Evolutionary conservation across 768 basidiomycete genomes (phyloP).

Genomic region (Tulasnella sp.): DNA sequence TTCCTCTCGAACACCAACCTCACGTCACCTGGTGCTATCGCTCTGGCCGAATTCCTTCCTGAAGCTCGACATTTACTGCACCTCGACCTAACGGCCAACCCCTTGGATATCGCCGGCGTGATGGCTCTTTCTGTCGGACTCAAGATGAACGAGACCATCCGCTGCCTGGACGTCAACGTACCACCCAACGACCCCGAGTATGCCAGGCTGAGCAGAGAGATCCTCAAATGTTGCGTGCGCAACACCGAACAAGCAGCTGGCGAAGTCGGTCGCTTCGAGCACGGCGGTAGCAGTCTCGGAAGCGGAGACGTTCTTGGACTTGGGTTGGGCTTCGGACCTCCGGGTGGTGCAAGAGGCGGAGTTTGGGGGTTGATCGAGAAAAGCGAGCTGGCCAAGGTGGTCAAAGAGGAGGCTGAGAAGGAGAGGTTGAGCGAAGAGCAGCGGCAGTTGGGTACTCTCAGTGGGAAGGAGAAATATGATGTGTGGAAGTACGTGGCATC

Average conservation of each 20-base stretch:
- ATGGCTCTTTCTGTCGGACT: conserved; percentile 86
- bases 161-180: conserved; percentile 90
- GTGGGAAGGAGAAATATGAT: conserved; percentile 31
- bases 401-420: conserved; percentile 31
- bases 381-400: conserved; percentile 63
- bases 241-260: conserved; percentile 67
- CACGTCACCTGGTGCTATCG: conserved; percentile 79
- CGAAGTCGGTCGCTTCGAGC: conserved; percentile 35
- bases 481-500: conserved; percentile 27
- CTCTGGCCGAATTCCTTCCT: conserved; percentile 91
- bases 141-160: conserved; percentile 70
- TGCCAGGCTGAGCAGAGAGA: conserved; percentile 80
- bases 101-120: conserved; percentile 80
- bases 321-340: conserved; percentile 17
- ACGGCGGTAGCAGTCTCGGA: conserved; percentile 23
- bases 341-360: conserved; percentile 46
- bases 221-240: conserved; percentile 80
- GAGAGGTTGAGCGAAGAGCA: conserved; percentile 28
- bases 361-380: conserved; percentile 84
- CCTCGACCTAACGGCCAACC: conserved; percentile 80
- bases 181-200: conserved; percentile 77
- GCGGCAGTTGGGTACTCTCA: conserved; percentile 27
- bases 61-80: conserved; percentile 82
- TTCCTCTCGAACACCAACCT: conserved; percentile 82
- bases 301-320: conserved; percentile 23